Base-by-base conservation (phyloP, 306 rosid species). In the Sicyos baderoa region DNA sequence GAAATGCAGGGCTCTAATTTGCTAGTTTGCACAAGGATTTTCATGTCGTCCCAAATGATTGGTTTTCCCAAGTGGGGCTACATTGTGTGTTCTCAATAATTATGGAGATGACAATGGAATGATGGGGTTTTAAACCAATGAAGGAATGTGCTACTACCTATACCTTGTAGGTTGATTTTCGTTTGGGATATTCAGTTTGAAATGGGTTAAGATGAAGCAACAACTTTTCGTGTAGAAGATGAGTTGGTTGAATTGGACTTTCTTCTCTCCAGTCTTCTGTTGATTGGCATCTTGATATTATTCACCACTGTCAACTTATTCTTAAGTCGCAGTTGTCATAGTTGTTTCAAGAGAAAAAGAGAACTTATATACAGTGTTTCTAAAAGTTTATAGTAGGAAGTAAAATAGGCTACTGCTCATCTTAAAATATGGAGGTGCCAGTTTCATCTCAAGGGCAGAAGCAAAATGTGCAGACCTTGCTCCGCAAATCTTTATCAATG, bases 381-480 rank as follows among this genome's bases (percentile, higher is more conserved):
- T 29, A 22, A 49, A 71, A 64, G 75, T 69, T 22, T 69, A 73
- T 70, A 60, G 29, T 70, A 23, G 47, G 53, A 71, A 62, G 50
- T 52, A 65, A n/a, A 65, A 45, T 58, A 54, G 74, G 4, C 48
- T 61, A 37, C 70, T 35, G 57, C 67, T 44, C 68, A 60, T 70
- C 51, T 5, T 54, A 52, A 42, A 21, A 23, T 59, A 88, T 90
- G 97, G 95, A 90, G 49, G 77, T 77, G 55, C 35, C 76, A 68
- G 65, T 68, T 76, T 79, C 82, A 23, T 82, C 83, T 17, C 90
- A 80, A 74, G 84, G 83, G 63, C 96, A 75, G 18, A 89, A 87
- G 82, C 90, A 71, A 54, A 84, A 79, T 64, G 73, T 70, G 53
- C 95, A 76, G 53, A 18, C 80, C 27, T 47, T 79, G 14, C 74